Evolutionary conservation across 2,329 filamentous ascomycete genomes (phyloP).

Genomic region (Amesomyces nigricolor): DNA sequence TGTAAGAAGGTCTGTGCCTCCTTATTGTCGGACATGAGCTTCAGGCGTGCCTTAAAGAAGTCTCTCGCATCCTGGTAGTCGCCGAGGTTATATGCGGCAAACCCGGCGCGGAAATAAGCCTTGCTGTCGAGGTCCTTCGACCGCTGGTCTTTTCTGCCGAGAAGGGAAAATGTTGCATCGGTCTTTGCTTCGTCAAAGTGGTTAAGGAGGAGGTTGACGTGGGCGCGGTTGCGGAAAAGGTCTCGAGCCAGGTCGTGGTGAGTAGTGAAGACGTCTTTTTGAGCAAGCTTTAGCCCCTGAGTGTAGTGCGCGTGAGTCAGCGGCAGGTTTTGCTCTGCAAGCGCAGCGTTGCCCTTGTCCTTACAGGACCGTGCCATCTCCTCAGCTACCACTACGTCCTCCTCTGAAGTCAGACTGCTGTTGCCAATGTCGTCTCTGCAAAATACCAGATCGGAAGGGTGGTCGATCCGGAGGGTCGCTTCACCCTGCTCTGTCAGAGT

Average conservation of each 20-base stretch:
- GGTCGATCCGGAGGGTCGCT: conserved; percentile 10
- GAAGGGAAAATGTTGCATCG: conserved; percentile 2
- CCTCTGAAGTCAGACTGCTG: no score
- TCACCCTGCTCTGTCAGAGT: conserved; percentile 10
- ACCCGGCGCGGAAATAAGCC: conserved; percentile 6
- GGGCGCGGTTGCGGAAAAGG: conserved; percentile 7
- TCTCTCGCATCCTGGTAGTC: neutral
- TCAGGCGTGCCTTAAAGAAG: neutral
- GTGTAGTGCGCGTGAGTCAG: conserved; percentile 1
- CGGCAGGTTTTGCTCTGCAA: neutral
- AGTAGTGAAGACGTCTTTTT: neutral
- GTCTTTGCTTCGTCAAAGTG: neutral
- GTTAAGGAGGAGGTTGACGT: conserved; percentile 1
- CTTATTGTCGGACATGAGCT: neutral
- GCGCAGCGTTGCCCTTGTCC: conserved; percentile 3
- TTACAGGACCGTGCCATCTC: neutral
- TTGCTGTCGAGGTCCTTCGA: conserved; percentile 6
- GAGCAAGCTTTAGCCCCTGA: neutral
- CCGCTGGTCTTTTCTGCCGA: neutral
- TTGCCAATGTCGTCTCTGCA: neutral
- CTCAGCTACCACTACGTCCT: neutral
- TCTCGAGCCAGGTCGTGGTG: neutral
- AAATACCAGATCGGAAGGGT: conserved; percentile 4
- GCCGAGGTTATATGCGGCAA: conserved; percentile 2
- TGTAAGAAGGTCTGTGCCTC: neutral